A percentile compares a stretch with the other conserved stretches of the same genome.
phyloP scores from a whole-genome alignment of 208 protist genomes.

The Leishmania turanica region DNA sequence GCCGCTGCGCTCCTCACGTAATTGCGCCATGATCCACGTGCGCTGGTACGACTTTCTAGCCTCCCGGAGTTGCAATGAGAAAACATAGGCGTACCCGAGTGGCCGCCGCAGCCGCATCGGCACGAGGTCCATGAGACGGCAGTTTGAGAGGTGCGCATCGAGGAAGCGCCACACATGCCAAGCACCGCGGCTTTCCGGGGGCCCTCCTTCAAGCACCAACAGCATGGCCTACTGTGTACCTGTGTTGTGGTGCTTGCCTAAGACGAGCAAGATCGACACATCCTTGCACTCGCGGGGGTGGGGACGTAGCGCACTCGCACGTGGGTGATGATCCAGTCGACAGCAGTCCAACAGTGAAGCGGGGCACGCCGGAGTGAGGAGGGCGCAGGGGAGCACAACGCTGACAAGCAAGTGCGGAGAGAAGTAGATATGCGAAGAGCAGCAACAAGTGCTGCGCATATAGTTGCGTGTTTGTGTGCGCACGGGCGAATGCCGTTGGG shows the following conservation, averaged over 20 bases:
- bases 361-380: no score
- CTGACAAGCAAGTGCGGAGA: not conserved
- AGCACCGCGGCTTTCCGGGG: slow-evolving; percentile 32
- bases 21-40: slow-evolving; percentile 1
- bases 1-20: not conserved
- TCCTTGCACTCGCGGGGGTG: not conserved
- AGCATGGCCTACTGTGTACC: slow-evolving; percentile 36
- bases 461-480: not conserved
- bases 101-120: slow-evolving; percentile 39
- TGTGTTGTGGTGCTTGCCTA: slow-evolving; percentile 28
- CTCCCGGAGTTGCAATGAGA: slow-evolving; percentile 21
- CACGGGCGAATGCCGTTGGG: not conserved
- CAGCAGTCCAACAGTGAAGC: not conserved
- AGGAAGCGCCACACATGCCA: slow-evolving; percentile 28
- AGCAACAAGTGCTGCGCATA: not conserved
- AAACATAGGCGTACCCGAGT: slow-evolving; percentile 40
- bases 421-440: not conserved
- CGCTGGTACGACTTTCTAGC: slow-evolving; percentile 4
- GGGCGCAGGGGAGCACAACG: no score
- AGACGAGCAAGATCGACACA: not conserved
- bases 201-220: slow-evolving; percentile 37
- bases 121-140: slow-evolving; percentile 30
- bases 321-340: not conserved
- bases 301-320: not conserved
- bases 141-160: slow-evolving; percentile 17